phyloP scores from a whole-genome alignment of 1,284 basidiomycete genomes.

The Lignosus rhinocerotis region DNA sequence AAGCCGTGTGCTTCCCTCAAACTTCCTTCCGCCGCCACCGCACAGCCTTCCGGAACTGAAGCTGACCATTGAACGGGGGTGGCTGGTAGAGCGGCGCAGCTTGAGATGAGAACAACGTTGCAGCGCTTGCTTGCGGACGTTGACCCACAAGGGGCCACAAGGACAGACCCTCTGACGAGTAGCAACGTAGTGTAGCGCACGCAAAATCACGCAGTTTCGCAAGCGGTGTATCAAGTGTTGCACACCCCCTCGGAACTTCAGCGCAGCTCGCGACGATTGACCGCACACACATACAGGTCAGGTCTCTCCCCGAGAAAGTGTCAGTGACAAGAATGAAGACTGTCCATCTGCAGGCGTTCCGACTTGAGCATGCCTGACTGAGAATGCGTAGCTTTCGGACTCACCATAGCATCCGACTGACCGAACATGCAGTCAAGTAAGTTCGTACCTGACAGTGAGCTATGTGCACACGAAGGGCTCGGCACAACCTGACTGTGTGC shows the following conservation, averaged over 20 bases:
- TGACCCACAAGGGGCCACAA: not conserved
- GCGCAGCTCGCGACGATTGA: too few relatives aligned
- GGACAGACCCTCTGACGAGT: constrained; percentile 2
- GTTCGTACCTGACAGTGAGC: not conserved
- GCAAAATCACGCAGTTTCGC: not conserved
- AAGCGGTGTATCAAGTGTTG: too few relatives aligned
- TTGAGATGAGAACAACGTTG: not conserved
- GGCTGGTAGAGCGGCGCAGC: not conserved
- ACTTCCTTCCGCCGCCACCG: not conserved
- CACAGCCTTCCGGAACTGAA: constrained; percentile 12
- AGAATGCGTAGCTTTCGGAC: not conserved
- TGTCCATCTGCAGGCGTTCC: not conserved
- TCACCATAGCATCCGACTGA: too few relatives aligned
- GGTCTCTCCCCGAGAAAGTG: not conserved
- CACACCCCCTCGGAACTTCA: too few relatives aligned
- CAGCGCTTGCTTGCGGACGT: not conserved
- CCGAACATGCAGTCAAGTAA: too few relatives aligned
- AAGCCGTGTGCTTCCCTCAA: not conserved
- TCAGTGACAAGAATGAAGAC: not conserved
- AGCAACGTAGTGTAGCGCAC: not conserved
- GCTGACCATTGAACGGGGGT: too few relatives aligned
- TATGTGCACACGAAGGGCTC: not conserved
- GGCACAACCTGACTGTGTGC: not conserved
- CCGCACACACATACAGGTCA: not conserved
- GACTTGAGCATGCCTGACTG: not conserved